Evolutionary conservation across 108 stramenopile species (phyloP).

Genomic region (Parietichytrium sp.): DNA sequence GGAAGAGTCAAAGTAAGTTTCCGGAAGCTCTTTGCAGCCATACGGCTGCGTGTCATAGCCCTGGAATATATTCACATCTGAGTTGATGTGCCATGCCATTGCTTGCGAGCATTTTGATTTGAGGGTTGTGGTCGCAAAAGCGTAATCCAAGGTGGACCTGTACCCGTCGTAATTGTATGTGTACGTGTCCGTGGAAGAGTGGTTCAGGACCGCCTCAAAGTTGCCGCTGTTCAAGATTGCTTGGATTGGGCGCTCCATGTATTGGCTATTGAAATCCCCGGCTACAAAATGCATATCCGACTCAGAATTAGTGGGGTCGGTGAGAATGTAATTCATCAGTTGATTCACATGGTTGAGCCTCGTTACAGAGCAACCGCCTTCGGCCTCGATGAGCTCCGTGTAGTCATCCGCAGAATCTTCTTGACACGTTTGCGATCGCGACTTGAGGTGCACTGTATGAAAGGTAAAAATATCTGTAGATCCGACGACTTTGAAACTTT

Average conservation of each 20-base stretch:
- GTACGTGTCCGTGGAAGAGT: neutral
- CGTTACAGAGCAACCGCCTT: neutral
- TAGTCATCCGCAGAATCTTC: neutral
- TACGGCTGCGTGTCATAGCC: neutral
- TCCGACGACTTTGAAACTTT: neutral
- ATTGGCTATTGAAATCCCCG: neutral
- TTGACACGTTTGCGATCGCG: neutral
- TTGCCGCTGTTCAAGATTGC: neutral
- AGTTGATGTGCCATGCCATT: conserved; percentile 33
- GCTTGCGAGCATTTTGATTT: neutral
- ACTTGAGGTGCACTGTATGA: neutral
- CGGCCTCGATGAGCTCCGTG: neutral
- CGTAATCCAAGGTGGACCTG: conserved; percentile 8
- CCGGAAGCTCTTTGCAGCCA: neutral
- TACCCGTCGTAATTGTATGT: conserved; percentile 7
- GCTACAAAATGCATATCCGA: neutral
- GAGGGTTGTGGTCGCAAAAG: neutral
- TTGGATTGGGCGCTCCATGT: neutral
- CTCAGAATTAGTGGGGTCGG: neutral
- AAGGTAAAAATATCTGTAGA: neutral
- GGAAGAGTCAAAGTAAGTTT: neutral
- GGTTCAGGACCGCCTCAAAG: neutral
- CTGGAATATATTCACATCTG: neutral
- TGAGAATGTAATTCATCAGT: neutral
- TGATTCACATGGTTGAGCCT: conserved; percentile 17